These are phyloP conservation scores for Marasmius sp. DNA, from an alignment of 1,284 basidiomycete genomes.

Conservation along the genomic window DNA sequence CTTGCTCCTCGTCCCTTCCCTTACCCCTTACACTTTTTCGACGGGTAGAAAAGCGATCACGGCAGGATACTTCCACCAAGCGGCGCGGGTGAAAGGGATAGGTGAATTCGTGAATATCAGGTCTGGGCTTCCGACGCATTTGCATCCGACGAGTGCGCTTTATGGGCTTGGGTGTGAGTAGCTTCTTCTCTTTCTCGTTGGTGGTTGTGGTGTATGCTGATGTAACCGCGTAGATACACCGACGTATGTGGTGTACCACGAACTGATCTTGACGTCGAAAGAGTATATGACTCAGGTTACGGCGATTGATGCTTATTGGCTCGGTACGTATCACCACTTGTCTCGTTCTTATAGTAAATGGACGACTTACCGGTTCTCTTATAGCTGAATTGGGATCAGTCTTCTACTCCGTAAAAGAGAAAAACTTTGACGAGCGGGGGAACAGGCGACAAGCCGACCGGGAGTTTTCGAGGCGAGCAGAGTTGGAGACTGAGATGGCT, in stretches of 20 bases:
- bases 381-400: slow-evolving; percentile 93
- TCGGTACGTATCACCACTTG: too few relatives aligned
- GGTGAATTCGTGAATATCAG: slow-evolving; percentile 98
- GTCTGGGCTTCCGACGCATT: slow-evolving; percentile 89
- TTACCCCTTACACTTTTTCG: too few relatives aligned
- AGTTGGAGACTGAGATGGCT: slow-evolving; percentile 89
- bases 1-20: neutral
- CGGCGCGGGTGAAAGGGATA: slow-evolving; percentile 96
- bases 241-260: slow-evolving; percentile 96
- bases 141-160: slow-evolving; percentile 95
- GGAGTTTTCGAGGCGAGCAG: slow-evolving; percentile 87
- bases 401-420: slow-evolving; percentile 94
- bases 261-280: slow-evolving; percentile 91
- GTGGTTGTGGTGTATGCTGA: too few relatives aligned
- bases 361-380: too few relatives aligned
- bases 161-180: slow-evolving; percentile 92
- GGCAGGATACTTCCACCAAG: slow-evolving; percentile 99
- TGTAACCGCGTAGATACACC: slow-evolving; percentile 73
- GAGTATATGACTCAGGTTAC: slow-evolving; percentile 98
- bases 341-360: too few relatives aligned
- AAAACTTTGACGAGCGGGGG: slow-evolving; percentile 88
- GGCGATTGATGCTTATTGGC: slow-evolving; percentile 93
- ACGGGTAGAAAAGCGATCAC: slow-evolving; percentile 90
- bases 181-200: too few relatives aligned
- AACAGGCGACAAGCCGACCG: slow-evolving; percentile 74